phyloP scores from a whole-genome alignment of 805 yeast species.

The Metschnikowia santaceciliae region DNA sequence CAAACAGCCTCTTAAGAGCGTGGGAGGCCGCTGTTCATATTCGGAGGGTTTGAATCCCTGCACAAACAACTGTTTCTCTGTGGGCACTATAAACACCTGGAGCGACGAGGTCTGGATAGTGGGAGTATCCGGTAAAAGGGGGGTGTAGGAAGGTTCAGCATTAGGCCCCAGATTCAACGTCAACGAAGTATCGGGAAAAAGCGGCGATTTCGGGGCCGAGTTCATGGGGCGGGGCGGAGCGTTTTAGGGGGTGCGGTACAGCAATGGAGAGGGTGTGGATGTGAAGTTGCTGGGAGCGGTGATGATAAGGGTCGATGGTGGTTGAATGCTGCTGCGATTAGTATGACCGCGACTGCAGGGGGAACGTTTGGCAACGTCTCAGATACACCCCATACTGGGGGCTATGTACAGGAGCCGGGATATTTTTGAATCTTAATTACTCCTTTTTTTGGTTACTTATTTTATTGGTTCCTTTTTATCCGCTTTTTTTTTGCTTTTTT shows the following conservation, averaged over 20 bases:
- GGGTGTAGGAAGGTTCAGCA: slow-evolving; percentile 19
- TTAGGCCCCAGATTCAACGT: slow-evolving; percentile 9
- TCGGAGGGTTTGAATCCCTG: slow-evolving; percentile 77
- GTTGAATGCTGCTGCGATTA: no score
- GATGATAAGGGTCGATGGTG: neutral
- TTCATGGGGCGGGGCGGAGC: neutral
- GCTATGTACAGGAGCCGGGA: no score
- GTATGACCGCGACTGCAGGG: no score
- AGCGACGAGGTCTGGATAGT: slow-evolving; percentile 58
- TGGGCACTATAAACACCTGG: slow-evolving; percentile 67
- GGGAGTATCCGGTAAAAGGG: slow-evolving; percentile 54
- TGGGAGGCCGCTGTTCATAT: slow-evolving; percentile 63
- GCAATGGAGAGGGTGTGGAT: neutral
- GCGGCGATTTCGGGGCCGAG: slow-evolving; percentile 17
- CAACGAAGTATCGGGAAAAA: slow-evolving; percentile 23
- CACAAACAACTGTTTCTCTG: slow-evolving; percentile 75
- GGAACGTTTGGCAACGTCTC: no score
- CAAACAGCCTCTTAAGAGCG: slow-evolving; percentile 76
- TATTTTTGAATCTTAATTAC: no score
- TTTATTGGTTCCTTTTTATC: no score
- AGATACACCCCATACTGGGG: no score
- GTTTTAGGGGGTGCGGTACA: no score
- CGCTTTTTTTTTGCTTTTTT: no score
- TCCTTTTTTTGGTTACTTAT: no score
- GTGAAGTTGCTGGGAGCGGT: neutral